Conservation (phyloP, 345 rosid species). For the Populus davidiana region DNA sequence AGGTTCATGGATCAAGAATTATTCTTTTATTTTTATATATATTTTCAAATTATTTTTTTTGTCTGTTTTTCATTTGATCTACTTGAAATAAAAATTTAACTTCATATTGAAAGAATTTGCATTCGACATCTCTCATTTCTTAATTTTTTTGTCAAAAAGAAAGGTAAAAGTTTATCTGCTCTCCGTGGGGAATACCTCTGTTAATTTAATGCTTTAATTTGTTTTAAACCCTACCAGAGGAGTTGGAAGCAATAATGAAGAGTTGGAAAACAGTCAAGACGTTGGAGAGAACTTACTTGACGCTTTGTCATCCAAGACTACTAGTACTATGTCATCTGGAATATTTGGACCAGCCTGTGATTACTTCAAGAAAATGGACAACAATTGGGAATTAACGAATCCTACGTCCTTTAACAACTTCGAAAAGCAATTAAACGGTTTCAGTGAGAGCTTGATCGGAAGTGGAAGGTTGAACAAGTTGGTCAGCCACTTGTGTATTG, state of each 20-base stretch:
- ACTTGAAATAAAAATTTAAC: neutral
- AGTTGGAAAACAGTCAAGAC: slow-evolving; percentile 36
- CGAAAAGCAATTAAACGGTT: slow-evolving; percentile 32
- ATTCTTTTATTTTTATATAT: neutral
- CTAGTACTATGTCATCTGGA: slow-evolving; percentile 27
- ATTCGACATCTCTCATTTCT: neutral
- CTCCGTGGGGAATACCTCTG: neutral
- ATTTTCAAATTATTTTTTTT: neutral
- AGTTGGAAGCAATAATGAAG: slow-evolving; percentile 42
- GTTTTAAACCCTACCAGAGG: slow-evolving; percentile 31
- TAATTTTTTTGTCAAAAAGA: neutral
- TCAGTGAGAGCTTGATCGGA: slow-evolving; percentile 17
- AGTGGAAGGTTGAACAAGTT: slow-evolving; percentile 44
- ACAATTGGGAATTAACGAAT: slow-evolving; percentile 40
- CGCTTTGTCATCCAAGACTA: slow-evolving; percentile 43
- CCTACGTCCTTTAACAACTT: slow-evolving; percentile 29
- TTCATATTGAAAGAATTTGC: neutral
- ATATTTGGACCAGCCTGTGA: slow-evolving; percentile 45
- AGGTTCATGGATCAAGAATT: neutral
- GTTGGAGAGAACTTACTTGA: slow-evolving; percentile 52
- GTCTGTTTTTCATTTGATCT: neutral
- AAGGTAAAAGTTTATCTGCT: neutral
- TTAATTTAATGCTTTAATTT: neutral
- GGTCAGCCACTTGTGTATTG: slow-evolving; percentile 69
- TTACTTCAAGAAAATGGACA: slow-evolving; percentile 46